Conservation (phyloP, 169 alveolate species). For the Blepharisma undulans region DNA sequence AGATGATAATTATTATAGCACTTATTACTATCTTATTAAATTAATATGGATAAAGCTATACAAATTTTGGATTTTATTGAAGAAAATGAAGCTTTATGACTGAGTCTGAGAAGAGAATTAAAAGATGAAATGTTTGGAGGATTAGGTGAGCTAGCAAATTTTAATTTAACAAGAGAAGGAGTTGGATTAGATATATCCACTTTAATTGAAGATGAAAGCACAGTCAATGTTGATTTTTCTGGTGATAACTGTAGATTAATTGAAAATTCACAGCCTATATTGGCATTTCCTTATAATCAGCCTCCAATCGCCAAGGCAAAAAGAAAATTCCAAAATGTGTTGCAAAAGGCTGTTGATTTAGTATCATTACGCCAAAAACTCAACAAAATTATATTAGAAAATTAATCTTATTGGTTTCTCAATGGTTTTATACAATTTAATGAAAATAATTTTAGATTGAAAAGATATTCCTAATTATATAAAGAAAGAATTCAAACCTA, state of each 20-base stretch:
- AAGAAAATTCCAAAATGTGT: neutral
- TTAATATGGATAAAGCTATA: neutral
- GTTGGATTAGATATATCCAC: neutral
- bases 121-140: neutral
- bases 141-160: neutral
- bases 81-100: neutral
- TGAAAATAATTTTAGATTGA: neutral
- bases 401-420: too few species aligned
- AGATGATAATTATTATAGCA: neutral
- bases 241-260: neutral
- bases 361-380: neutral
- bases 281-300: neutral
- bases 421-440: too few species aligned
- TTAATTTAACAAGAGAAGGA: neutral
- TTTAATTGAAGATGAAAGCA: neutral
- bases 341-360: neutral
- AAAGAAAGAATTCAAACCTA: neutral
- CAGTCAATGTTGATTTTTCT: neutral
- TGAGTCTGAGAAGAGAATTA: neutral
- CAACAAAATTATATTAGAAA: neutral
- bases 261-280: neutral
- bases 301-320: neutral
- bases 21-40: neutral
- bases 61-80: neutral
- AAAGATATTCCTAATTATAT: neutral